Conservation (phyloP, 139 green algal genomes). For the Auxenochlorella protothecoides region DNA sequence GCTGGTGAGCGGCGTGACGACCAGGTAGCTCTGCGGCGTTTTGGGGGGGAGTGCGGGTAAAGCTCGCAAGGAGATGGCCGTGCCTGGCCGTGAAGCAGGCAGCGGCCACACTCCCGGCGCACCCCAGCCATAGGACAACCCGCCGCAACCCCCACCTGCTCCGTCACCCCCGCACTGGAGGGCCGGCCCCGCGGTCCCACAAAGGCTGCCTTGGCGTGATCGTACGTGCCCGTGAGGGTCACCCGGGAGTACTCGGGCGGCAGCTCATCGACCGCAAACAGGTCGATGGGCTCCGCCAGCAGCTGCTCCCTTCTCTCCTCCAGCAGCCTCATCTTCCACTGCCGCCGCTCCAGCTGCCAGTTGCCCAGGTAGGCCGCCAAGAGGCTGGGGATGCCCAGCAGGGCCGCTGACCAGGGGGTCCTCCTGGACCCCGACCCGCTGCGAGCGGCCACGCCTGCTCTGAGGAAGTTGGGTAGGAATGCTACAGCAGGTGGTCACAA, state of each 20-base stretch:
- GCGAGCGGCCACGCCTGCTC: too few relatives aligned
- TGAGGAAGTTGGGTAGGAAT: too few relatives aligned
- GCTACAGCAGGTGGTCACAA: too few relatives aligned
- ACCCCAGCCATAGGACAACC: slow-evolving; percentile 8
- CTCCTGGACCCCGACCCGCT: slow-evolving; percentile 3
- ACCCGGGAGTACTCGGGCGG: slow-evolving; percentile 37
- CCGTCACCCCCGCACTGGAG: background rate
- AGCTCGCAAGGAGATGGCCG: background rate
- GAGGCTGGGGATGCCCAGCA: slow-evolving; percentile 31
- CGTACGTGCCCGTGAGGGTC: slow-evolving; percentile 26
- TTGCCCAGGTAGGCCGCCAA: slow-evolving; percentile 38
- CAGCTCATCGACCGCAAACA: slow-evolving; percentile 7
- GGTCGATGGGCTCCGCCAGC: slow-evolving; percentile 15
- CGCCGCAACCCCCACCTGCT: too few relatives aligned
- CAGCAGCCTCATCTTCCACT: slow-evolving; percentile 44
- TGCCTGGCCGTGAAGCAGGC: slow-evolving; percentile 2
- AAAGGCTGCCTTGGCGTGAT: slow-evolving; percentile 44
- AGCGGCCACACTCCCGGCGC: slow-evolving; percentile 4
- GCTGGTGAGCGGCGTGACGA: slow-evolving; percentile 51
- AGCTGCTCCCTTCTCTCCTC: background rate
- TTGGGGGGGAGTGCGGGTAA: background rate
- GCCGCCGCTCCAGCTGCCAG: slow-evolving; percentile 44
- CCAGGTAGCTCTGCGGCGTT: slow-evolving; percentile 34
- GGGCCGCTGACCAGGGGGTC: slow-evolving; percentile 12
- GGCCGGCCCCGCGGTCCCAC: slow-evolving; percentile 51